phyloP scores from a whole-genome alignment of 495 filamentous ascomycete species.

The Penicillium desertorum region DNA sequence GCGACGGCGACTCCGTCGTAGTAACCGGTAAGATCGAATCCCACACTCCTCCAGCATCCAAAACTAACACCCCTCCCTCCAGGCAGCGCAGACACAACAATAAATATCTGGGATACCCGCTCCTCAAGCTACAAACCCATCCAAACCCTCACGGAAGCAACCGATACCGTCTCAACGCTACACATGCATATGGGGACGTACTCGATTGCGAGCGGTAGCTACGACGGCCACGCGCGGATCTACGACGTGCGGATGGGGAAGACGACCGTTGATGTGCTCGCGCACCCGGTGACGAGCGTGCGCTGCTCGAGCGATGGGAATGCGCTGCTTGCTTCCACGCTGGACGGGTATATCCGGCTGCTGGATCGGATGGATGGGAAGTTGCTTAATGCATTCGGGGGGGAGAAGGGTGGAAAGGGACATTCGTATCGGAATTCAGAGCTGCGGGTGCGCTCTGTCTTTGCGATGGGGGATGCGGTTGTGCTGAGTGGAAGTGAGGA shows the following conservation, averaged over 20 bases:
- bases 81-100: slow-evolving; percentile 79
- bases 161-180: slow-evolving; percentile 69
- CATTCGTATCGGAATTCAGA: slow-evolving; percentile 61
- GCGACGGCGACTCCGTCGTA: slow-evolving; percentile 65
- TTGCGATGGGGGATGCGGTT: slow-evolving; percentile 71
- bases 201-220: slow-evolving; percentile 63
- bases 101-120: slow-evolving; percentile 81
- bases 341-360: slow-evolving; percentile 76
- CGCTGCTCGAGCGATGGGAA: slow-evolving; percentile 67
- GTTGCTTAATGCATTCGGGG: slow-evolving; percentile 68
- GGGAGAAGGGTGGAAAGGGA: slow-evolving; percentile 26
- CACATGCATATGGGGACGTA: slow-evolving; percentile 45
- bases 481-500: slow-evolving; percentile 83
- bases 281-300: slow-evolving; percentile 62
- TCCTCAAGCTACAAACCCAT: slow-evolving; percentile 64
- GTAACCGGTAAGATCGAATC: slow-evolving; percentile 51
- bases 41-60: not conserved
- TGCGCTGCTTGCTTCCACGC: slow-evolving; percentile 67
- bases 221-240: slow-evolving; percentile 77
- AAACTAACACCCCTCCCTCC: not conserved
- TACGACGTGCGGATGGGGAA: slow-evolving; percentile 88
- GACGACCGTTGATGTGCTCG: slow-evolving; percentile 67
- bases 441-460: slow-evolving; percentile 66
- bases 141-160: slow-evolving; percentile 74
- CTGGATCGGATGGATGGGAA: slow-evolving; percentile 77